A percentile compares a stretch with the other conserved stretches of the same genome.
Evolutionary conservation across 2,329 filamentous ascomycete genomes (phyloP).

Genomic region (Colletotrichum aenigma): DNA sequence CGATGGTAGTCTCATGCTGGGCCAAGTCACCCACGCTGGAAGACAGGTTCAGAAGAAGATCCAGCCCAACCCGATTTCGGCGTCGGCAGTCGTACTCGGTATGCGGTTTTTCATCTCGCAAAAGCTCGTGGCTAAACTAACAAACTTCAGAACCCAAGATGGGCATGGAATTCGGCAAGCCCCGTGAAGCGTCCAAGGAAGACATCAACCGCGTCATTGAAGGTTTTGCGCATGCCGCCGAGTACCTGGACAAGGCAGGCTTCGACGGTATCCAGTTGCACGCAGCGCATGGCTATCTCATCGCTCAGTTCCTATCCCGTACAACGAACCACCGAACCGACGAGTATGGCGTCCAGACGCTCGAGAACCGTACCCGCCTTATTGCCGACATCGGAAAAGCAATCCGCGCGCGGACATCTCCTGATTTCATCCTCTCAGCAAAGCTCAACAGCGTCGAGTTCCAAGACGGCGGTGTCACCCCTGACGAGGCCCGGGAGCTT

Average conservation of each 20-base stretch:
- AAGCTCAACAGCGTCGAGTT: conserved; percentile 65
- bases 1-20: conserved; percentile 64
- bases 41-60: conserved; percentile 48
- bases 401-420: conserved; percentile 32
- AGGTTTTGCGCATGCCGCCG: conserved; percentile 64
- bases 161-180: conserved; percentile 46
- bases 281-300: conserved; percentile 58
- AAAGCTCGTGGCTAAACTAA: neutral
- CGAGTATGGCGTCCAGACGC: conserved; percentile 46
- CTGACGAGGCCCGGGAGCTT: conserved; percentile 54
- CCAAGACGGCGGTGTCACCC: conserved; percentile 54
- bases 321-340: conserved; percentile 56
- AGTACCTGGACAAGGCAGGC: conserved; percentile 66
- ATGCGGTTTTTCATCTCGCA: neutral
- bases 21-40: conserved; percentile 67
- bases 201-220: conserved; percentile 64
- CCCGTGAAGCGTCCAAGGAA: conserved; percentile 53
- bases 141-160: conserved; percentile 19
- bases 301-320: conserved; percentile 56
- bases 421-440: conserved; percentile 50
- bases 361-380: conserved; percentile 49
- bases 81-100: conserved; percentile 40
- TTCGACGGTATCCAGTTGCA: conserved; percentile 59
- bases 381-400: conserved; percentile 45
- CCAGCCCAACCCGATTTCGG: conserved; percentile 42